Conservation (phyloP, 2,329 filamentous ascomycete genomes). For the Ceratocystis colombiana region DNA sequence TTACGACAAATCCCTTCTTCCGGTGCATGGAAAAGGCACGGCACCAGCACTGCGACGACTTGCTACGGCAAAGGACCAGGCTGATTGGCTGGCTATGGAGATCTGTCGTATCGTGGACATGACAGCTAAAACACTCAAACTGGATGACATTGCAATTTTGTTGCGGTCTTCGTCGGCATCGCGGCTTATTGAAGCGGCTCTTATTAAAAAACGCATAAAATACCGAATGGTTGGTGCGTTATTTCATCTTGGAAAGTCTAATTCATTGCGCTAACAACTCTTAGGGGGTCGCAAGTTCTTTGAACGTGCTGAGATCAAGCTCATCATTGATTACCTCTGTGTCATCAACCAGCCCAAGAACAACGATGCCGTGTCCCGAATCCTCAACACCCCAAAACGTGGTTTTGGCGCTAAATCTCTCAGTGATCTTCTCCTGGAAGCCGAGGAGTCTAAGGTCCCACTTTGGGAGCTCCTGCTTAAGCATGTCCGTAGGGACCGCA, state of each 20-base stretch:
- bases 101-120: slow-evolving; percentile 60
- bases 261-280: slow-evolving; percentile 9
- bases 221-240: slow-evolving; percentile 72
- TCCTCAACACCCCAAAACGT: slow-evolving; percentile 75
- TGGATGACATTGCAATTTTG: slow-evolving; percentile 74
- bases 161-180: slow-evolving; percentile 78
- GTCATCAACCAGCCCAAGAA: slow-evolving; percentile 76
- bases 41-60: slow-evolving; percentile 71
- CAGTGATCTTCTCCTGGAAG: slow-evolving; percentile 63
- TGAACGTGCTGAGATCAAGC: slow-evolving; percentile 79
- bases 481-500: slow-evolving; percentile 43
- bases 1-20: slow-evolving; percentile 67
- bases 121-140: slow-evolving; percentile 61
- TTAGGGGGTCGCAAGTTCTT: slow-evolving; percentile 68
- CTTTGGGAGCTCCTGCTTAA: slow-evolving; percentile 63
- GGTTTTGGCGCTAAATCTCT: slow-evolving; percentile 72
- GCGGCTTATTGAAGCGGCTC: slow-evolving; percentile 69
- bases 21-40: slow-evolving; percentile 71
- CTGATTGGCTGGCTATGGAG: slow-evolving; percentile 79
- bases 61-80: slow-evolving; percentile 60
- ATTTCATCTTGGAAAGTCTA: neutral
- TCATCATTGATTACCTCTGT: slow-evolving; percentile 76
- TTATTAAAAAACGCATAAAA: slow-evolving; percentile 70
- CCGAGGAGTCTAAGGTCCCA: slow-evolving; percentile 56
- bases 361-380: slow-evolving; percentile 71